Evolutionary conservation across 2,329 filamentous ascomycete species (phyloP), one percentile per base, ranked within the genome.

Genomic region (Aspergillus fumigatiaffinis): DNA sequence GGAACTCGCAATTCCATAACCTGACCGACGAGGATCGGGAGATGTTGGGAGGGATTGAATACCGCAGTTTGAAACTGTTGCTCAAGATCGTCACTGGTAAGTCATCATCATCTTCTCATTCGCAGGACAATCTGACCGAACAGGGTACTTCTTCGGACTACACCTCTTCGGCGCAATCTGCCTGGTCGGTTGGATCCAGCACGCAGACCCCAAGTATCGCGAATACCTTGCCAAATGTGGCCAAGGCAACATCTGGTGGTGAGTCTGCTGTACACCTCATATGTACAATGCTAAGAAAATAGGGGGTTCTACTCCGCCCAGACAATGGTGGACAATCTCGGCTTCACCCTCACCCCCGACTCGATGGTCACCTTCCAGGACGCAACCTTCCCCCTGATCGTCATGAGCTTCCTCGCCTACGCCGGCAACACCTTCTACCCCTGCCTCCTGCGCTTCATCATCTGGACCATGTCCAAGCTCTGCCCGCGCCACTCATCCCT

Each of bases 391-490:
- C 73, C 73, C 4, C 63, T 77, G 59, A 54, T 76, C 1, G 23
- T 75, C 29, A 74, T 76, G 73, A 73, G 69, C 14, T 74, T 75
- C 57, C 66, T 77, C 12, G 73, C 73, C 21, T 70, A 71, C 55
- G 70, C 71, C 29, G 74, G 74, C 25, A 74, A 76, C 51, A 77
- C 73, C 10, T 65, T 70, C 50, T 88, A 85, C 56, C 85, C 85
- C 52, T 81, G 77, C 44, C 80, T 81, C 62, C 63, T 81, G 9
- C 79, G 85, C 0, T 68, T 87, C 0, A 73, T 82, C 7, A 79
- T 89, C 41, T 88, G 84, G 84, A 69, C 68, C 8, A 77, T 82
- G 63, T 81, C 74, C 49, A 83, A 80, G 60, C 52, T 79, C 3
- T 66, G 76, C 0, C 79, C 81, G 0, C 67, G 73, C 3, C 55